Conservation (phyloP, 2,329 filamentous ascomycete genomes). For the Domatiomyces catenatus region DNA sequence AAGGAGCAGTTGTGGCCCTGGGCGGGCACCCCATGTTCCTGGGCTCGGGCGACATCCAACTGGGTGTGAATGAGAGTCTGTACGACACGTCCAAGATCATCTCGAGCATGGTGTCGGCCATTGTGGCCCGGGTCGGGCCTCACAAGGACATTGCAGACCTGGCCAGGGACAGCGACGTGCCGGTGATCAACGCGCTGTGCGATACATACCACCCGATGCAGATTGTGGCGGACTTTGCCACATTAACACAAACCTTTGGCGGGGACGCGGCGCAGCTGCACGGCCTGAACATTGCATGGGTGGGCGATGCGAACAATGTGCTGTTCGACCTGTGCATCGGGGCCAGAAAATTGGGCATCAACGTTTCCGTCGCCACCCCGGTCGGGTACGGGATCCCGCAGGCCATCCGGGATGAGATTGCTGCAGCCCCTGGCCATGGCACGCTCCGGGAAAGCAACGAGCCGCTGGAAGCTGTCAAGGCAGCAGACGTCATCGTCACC, state of each 20-base stretch:
- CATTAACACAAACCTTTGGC: constrained; percentile 61
- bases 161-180: constrained; percentile 58
- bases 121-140: constrained; percentile 62
- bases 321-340: constrained; percentile 84
- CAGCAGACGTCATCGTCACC: constrained; percentile 80
- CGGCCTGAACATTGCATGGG: constrained; percentile 84
- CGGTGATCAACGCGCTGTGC: constrained; percentile 75
- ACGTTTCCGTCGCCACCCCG: constrained; percentile 77
- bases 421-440: constrained; percentile 39
- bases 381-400: constrained; percentile 67
- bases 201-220: constrained; percentile 89
- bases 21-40: constrained; percentile 94
- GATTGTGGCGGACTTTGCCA: constrained; percentile 85
- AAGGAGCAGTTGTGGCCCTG: constrained; percentile 74
- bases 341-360: constrained; percentile 70
- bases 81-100: constrained; percentile 84
- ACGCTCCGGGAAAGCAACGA: constrained; percentile 59
- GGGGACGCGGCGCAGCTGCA: constrained; percentile 47
- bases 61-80: constrained; percentile 88
- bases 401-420: constrained; percentile 58
- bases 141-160: constrained; percentile 60
- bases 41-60: constrained; percentile 87
- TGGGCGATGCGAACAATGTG: constrained; percentile 94
- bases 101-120: constrained; percentile 79
- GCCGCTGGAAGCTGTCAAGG: constrained; percentile 71